A percentile compares a stretch with the other conserved stretches of the same genome.
Conservation (phyloP, 164 flowering plant genomes). For the Piper betle region DNA sequence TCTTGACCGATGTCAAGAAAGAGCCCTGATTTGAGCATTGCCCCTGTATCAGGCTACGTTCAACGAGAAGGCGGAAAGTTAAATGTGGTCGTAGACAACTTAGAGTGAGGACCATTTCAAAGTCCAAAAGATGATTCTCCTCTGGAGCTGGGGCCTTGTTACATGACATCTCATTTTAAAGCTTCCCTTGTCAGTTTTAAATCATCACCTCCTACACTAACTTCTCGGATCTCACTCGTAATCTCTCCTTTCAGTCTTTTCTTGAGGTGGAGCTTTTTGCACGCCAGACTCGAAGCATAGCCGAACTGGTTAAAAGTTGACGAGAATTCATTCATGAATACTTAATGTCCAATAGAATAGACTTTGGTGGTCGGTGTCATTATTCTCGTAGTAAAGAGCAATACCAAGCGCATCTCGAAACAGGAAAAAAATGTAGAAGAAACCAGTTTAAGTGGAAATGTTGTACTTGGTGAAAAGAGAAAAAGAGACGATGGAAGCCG, state of each 20-base stretch:
- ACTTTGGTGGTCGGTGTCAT: too few species aligned
- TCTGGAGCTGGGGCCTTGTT: neutral
- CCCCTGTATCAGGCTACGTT: too few species aligned
- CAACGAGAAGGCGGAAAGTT: neutral
- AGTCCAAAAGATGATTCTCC: neutral
- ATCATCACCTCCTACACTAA: too few species aligned
- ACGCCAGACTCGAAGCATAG: neutral
- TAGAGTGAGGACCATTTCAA: neutral
- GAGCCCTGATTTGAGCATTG: too few species aligned
- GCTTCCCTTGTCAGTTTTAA: neutral
- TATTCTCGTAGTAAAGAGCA: too few species aligned
- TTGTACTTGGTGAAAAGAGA: neutral
- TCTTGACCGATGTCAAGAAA: too few species aligned
- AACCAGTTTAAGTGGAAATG: neutral
- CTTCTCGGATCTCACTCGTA: neutral
- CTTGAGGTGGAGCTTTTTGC: neutral
- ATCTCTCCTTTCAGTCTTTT: neutral
- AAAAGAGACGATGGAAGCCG: neutral
- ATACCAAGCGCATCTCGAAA: neutral
- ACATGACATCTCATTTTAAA: neutral
- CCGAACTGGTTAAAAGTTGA: neutral
- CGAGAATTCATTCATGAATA: neutral
- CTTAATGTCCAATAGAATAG: too few species aligned
- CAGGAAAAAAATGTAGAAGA: slow-evolving; percentile 2
- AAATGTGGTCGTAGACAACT: too few species aligned